Evolutionary conservation across 1,284 basidiomycete species (phyloP).

Genomic region (Sanghuangporus baumii): DNA sequence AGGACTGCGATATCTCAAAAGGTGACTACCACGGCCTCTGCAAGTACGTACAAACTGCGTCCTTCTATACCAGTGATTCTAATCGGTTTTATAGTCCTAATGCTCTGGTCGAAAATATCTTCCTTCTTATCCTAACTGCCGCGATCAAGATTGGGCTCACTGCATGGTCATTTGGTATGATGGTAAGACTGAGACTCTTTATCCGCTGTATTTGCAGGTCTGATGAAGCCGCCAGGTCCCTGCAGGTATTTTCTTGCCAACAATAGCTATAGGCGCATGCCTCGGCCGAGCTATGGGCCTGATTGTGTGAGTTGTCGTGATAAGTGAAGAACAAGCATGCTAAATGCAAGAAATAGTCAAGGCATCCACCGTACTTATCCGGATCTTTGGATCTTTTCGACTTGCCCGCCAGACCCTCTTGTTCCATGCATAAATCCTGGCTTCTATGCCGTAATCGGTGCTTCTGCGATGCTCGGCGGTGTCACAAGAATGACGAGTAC

Average conservation of each 20-base stretch:
- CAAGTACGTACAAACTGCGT: slow-evolving; percentile 44
- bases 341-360: slow-evolving; percentile 40
- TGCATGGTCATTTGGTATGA: slow-evolving; percentile 74
- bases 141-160: slow-evolving; percentile 56
- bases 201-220: neutral
- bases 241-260: slow-evolving; percentile 70
- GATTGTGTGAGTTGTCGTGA: slow-evolving; percentile 43
- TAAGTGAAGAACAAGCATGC: neutral
- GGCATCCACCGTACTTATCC: slow-evolving; percentile 56
- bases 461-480: slow-evolving; percentile 75
- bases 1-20: slow-evolving; percentile 61
- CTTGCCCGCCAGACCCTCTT: slow-evolving; percentile 65
- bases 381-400: slow-evolving; percentile 59
- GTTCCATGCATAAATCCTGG: slow-evolving; percentile 70
- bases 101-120: slow-evolving; percentile 61
- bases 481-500: slow-evolving; percentile 77
- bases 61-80: neutral
- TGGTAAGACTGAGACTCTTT: slow-evolving; percentile 36
- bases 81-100: slow-evolving; percentile 39
- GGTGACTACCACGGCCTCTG: slow-evolving; percentile 68
- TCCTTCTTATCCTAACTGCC: slow-evolving; percentile 57
- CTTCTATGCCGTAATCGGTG: slow-evolving; percentile 81
- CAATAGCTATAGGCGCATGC: slow-evolving; percentile 67
- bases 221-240: slow-evolving; percentile 41
- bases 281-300: slow-evolving; percentile 64